phyloP scores from a whole-genome alignment of 2,329 filamentous ascomycete genomes.

The Drechslerella coelobrocha region DNA sequence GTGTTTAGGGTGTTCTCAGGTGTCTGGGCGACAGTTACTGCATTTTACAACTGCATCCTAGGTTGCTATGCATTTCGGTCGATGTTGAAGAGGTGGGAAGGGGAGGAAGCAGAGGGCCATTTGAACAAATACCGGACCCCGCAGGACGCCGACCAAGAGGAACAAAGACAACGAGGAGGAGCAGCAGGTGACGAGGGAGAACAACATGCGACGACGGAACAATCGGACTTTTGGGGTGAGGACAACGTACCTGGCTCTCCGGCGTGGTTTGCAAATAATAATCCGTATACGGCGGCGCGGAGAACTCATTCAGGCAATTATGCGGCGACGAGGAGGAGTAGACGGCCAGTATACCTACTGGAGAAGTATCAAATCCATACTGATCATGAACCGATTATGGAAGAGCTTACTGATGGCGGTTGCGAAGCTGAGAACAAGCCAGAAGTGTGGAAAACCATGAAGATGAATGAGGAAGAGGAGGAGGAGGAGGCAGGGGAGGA shows the following conservation, averaged over 20 bases:
- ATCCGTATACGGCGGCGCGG: conserved; percentile 44
- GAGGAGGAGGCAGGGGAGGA: neutral
- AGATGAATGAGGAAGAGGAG: neutral
- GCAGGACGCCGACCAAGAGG: conserved; percentile 8
- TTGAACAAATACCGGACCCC: conserved; percentile 37
- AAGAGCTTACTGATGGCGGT: conserved; percentile 25
- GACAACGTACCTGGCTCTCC: conserved; percentile 18
- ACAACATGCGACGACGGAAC: neutral
- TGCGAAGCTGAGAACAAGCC: too few species aligned
- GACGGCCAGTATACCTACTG: conserved; percentile 10
- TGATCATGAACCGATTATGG: conserved; percentile 25
- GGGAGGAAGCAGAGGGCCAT: conserved; percentile 22
- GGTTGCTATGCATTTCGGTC: conserved; percentile 9
- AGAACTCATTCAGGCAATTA: conserved; percentile 35
- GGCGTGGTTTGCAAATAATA: conserved; percentile 38
- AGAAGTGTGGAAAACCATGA: neutral
- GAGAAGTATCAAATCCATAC: conserved; percentile 15
- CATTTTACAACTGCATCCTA: conserved; percentile 35
- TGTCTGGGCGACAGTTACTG: conserved; percentile 25
- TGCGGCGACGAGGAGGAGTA: conserved; percentile 36
- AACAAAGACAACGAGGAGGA: neutral
- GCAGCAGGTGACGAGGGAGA: neutral
- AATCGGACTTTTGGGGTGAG: neutral
- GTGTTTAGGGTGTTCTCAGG: conserved; percentile 28
- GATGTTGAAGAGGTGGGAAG: conserved; percentile 19